A percentile compares a stretch with the other conserved stretches of the same genome.
Evolutionary conservation across 495 filamentous ascomycete species (phyloP).

Genomic region (Aspergillus conjunctus): DNA sequence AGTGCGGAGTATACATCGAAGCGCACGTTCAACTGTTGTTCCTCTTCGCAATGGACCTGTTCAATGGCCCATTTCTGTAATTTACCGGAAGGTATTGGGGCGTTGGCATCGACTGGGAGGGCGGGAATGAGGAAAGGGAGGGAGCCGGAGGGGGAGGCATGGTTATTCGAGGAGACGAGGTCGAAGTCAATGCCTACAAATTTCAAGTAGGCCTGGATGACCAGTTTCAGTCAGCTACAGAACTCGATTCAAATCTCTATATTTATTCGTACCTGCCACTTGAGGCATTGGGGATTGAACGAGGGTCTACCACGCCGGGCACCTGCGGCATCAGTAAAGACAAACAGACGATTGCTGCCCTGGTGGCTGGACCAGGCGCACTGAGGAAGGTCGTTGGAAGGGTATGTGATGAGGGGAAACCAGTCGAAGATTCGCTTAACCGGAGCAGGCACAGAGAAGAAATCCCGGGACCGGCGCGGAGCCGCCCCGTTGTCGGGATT

Average conservation of each 20-base stretch:
- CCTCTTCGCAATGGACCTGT: constrained; percentile 48
- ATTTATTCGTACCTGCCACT: constrained; percentile 81
- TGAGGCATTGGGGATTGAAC: constrained; percentile 92
- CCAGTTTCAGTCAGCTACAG: constrained; percentile 1
- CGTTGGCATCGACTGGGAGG: constrained; percentile 30
- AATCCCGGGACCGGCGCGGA: constrained; percentile 29
- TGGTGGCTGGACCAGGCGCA: constrained; percentile 52
- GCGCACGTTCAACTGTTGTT: constrained; percentile 58
- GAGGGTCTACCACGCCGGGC: constrained; percentile 67
- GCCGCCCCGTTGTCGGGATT: constrained; percentile 24
- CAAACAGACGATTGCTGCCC: constrained; percentile 66
- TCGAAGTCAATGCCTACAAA: constrained; percentile 70
- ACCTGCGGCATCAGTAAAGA: constrained; percentile 71
- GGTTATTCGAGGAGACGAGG: constrained; percentile 79
- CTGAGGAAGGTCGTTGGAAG: constrained; percentile 74
- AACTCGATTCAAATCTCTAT: background rate
- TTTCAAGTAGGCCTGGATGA: constrained; percentile 74
- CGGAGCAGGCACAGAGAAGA: constrained; percentile 71
- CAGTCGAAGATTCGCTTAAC: constrained; percentile 80
- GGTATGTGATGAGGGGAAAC: constrained; percentile 78
- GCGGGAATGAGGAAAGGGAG: constrained; percentile 83
- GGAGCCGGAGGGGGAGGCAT: constrained; percentile 84
- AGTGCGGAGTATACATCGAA: constrained; percentile 81
- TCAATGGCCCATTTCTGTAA: constrained; percentile 70
- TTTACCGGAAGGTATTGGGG: constrained; percentile 64